Evolutionary conservation across 805 yeast genomes (phyloP), one percentile per base, ranked within the genome.

Genomic region (Yarrowia sp.): DNA sequence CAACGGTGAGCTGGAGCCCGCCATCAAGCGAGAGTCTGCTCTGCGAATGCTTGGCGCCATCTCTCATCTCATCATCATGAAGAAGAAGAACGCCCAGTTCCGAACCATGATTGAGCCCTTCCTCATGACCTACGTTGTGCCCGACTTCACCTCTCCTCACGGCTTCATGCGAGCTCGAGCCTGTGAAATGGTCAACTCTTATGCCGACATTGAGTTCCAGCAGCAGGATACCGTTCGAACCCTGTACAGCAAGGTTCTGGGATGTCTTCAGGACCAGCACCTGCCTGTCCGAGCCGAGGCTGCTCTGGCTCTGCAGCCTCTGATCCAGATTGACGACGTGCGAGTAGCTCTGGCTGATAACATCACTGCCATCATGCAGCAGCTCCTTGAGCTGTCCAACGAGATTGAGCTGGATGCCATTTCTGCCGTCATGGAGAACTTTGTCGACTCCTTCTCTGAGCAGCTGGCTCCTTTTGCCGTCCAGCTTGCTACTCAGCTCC

Each of bases 391-490:
- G 9, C 77, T 93, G 51, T 86, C 96, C 4, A 87, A 90, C 71
- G 86, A 86, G 66, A 85, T 92, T 68, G 99, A 93, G 71, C 86
- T 88, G 66, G 99, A 95, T 72, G 84, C 92, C 1, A 82, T 95
- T 33, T 85, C 96, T 22, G 89, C 88, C 28, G 97, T 93, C 7
- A 91, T 93, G 88, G 98, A 93, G 79, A 97, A 92, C 71, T 88
- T 95, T 73, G 98, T 93, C 35, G 97, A 92, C 72, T 85, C 84
- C 66, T 95, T 88, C 75, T 83, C 96, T 5, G 89, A 87, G 68
- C 96, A 93, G 75, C 80, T 93, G 69, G 95, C 92, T 67, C 98
- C 99, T 15, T 93, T 90, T 74, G 93, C 96, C 42, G 80, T 85
- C n/a, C 87, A 88, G 66, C 76, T 89, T 65, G 84, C 85, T 73